Conservation (phyloP, 257 asterid genomes). For the Fraxinus pennsylvanica region DNA sequence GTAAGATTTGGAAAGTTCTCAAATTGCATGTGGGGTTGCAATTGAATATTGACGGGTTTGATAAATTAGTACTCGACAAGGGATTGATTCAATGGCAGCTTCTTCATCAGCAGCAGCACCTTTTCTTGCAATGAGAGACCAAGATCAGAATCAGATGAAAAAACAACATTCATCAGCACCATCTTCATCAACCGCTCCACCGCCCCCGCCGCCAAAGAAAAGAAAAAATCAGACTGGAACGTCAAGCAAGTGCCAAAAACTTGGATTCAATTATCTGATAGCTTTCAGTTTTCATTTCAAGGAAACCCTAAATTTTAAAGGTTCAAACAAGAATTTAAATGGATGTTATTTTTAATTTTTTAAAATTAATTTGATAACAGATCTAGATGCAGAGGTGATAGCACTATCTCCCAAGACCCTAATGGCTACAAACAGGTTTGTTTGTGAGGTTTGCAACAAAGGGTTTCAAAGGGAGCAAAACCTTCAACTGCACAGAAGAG, state of each 20-base stretch:
- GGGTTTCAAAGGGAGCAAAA: conserved; percentile 87
- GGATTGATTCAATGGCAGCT: conserved; percentile 36
- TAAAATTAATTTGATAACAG: conserved; percentile 26
- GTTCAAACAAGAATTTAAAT: neutral
- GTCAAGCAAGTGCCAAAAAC: conserved; percentile 62
- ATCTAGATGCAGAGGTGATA: conserved; percentile 75
- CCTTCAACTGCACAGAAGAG: conserved; percentile 79
- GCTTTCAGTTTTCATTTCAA: conserved; percentile 11
- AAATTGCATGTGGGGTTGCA: neutral
- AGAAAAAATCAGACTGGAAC: conserved; percentile 78
- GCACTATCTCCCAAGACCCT: conserved; percentile 78
- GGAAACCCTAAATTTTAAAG: conserved; percentile 10
- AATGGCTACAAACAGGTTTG: conserved; percentile 81
- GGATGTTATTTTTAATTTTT: neutral
- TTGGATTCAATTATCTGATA: neutral
- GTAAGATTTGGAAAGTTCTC: conserved; percentile 9
- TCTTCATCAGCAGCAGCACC: conserved; percentile 40
- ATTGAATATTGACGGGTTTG: neutral
- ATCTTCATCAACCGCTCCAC: conserved; percentile 21
- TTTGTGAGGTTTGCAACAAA: conserved; percentile 81
- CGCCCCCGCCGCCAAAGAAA: conserved; percentile 38
- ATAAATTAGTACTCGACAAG: neutral
- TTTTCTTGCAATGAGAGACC: conserved; percentile 44
- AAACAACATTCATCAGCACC: conserved; percentile 39
- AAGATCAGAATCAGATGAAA: conserved; percentile 36